These are phyloP conservation scores for Melanomma pulvis-pyrius DNA, from an alignment of 495 filamentous ascomycete species.

Conservation along the genomic window DNA sequence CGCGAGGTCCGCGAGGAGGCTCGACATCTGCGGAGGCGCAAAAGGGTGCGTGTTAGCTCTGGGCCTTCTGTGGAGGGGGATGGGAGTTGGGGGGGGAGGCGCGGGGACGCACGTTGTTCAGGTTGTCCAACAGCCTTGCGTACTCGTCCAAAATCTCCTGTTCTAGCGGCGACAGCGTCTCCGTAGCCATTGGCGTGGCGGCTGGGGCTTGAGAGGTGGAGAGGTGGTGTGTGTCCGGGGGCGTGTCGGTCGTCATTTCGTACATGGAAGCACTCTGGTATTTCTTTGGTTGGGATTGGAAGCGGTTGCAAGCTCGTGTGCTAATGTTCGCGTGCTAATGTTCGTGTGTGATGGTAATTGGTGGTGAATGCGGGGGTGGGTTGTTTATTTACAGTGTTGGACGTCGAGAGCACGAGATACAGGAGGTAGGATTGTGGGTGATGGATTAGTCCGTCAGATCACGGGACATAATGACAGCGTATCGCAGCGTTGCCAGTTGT, in stretches of 20 bases:
- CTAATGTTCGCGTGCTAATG: neutral
- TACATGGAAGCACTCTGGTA: neutral
- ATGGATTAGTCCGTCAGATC: neutral
- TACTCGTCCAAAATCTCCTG: conserved; percentile 96
- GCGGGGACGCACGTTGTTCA: conserved; percentile 70
- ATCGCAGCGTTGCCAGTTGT: neutral
- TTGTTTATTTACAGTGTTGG: neutral
- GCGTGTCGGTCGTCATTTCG: conserved; percentile 3
- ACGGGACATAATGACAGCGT: neutral
- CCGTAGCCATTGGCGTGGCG: neutral
- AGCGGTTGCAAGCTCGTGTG: neutral
- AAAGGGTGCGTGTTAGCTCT: neutral
- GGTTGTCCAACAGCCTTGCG: conserved; percentile 79
- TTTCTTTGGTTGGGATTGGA: too few species aligned
- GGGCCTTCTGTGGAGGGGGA: conserved; percentile 6
- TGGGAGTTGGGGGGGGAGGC: neutral
- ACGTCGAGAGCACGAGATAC: too few species aligned
- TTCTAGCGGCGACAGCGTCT: conserved; percentile 70
- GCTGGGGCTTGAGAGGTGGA: conserved; percentile 10
- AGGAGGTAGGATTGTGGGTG: neutral
- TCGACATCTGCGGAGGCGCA: conserved; percentile 56
- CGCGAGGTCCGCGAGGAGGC: conserved; percentile 62
- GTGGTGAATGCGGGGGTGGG: neutral
- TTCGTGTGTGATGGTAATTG: neutral
- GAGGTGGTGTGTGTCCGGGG: conserved; percentile 3